Percentiles rank a stretch among this genome's conserved stretches.
Conservation (phyloP, 768 basidiomycete genomes). For the Leccinum subtestaceum region DNA sequence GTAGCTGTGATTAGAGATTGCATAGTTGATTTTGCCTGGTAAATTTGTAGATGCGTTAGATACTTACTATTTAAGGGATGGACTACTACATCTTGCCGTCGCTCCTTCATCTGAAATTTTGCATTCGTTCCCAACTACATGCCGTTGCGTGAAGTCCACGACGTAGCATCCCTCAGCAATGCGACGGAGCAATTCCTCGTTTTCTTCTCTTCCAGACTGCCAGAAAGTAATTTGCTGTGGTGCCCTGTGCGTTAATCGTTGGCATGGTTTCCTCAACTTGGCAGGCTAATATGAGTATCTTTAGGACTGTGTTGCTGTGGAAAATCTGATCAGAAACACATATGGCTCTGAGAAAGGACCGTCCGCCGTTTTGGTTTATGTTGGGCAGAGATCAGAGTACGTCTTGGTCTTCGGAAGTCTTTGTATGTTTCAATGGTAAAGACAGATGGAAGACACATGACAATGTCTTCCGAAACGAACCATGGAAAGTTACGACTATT, state of each 20-base stretch:
- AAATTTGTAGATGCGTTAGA: neutral
- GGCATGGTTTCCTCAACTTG: neutral
- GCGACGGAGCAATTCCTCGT: slow-evolving; percentile 54
- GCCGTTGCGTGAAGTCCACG: slow-evolving; percentile 46
- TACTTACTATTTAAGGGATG: slow-evolving; percentile 5
- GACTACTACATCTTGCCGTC: slow-evolving; percentile 1
- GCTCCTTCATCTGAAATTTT: neutral
- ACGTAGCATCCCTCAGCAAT: slow-evolving; percentile 36
- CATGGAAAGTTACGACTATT: slow-evolving; percentile 57
- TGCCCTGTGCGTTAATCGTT: slow-evolving; percentile 52
- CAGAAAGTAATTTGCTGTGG: slow-evolving; percentile 54
- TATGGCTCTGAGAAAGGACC: slow-evolving; percentile 48
- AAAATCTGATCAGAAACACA: slow-evolving; percentile 48
- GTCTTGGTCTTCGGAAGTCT: slow-evolving; percentile 23
- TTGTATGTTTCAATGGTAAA: neutral
- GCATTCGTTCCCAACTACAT: slow-evolving; percentile 30
- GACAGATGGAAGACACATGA: slow-evolving; percentile 62
- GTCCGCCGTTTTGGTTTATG: slow-evolving; percentile 61
- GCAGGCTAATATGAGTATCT: slow-evolving; percentile 8
- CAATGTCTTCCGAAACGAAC: slow-evolving; percentile 58
- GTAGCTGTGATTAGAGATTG: slow-evolving; percentile 12
- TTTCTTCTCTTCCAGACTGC: slow-evolving; percentile 68
- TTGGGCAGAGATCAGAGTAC: slow-evolving; percentile 64
- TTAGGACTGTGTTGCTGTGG: slow-evolving; percentile 69
- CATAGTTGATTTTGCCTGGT: slow-evolving; percentile 1